Evolutionary conservation across 768 basidiomycete species (phyloP), one percentile per base, ranked within the genome.

Genomic region (Mycena alexandri): DNA sequence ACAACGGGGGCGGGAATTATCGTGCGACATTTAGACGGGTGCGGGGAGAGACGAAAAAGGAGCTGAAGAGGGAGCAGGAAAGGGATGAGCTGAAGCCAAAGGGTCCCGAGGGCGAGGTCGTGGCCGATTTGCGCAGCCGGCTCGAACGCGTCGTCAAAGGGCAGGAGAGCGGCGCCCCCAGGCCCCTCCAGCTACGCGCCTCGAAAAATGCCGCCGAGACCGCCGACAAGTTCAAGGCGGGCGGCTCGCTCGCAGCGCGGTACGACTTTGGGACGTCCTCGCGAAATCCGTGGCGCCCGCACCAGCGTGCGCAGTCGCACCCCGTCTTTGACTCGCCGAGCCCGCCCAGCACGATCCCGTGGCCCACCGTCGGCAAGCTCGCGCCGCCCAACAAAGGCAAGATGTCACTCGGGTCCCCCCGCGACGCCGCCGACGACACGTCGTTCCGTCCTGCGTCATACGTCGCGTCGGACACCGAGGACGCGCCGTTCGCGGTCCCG

Each of bases 1-100:
- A 94, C 81, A 97, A 98, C 75, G 76, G 72, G 25, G 90, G 91
- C 2, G 76, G 83, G 60, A 94, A 99, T 75, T 98, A 97, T 77
- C 81, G 87, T 52, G 87, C 93, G 61, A 87, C 83, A 62, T 96
- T 98, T 75, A 79, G 78, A 61, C 80, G 81, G 68, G 66, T 75
- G 36, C 71, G 51, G 42, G n/a, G n/a, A n/a, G n/a, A n/a, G n/a
- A n/a, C n/a, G n/a, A n/a, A n/a, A n/a, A 42, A 16, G 16, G 67
- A 53, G n/a, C 25, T 17, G 48, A 61, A 24, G 48, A 50, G 47
- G 19, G 24, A 60, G 44, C 41, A 53, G 29, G 52, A 63, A 24
- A 38, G 33, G 60, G 71, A 65, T 21, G 70, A 73, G 59, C 71
- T 65, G 29, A 69, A 72, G 46, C 57, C 74, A 43, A 77, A 60